These are phyloP conservation scores for Alternaria incomplexa DNA, from an alignment of 2,329 filamentous ascomycete species.

Conservation along the genomic window DNA sequence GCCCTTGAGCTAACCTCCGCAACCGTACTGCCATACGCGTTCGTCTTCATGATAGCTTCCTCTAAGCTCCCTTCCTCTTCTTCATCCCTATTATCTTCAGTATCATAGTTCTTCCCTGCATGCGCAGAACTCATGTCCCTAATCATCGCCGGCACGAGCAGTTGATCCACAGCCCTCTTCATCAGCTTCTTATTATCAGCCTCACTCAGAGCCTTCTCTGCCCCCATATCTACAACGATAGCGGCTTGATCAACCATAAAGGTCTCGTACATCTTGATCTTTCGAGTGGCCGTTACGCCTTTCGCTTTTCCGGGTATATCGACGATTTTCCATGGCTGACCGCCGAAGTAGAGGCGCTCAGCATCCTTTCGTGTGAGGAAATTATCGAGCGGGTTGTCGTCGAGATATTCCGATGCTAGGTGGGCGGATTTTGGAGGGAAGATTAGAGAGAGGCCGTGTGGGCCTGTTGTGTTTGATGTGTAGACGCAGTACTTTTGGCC, in stretches of 20 bases:
- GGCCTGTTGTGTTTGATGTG: constrained; percentile 21
- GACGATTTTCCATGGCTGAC: constrained; percentile 20
- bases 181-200: constrained; percentile 11
- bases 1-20: constrained; percentile 15
- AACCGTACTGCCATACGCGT: constrained; percentile 27
- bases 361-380: constrained; percentile 17
- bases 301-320: constrained; percentile 26
- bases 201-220: constrained; percentile 4
- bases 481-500: constrained; percentile 30
- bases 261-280: constrained; percentile 26
- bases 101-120: neutral
- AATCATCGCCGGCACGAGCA: constrained; percentile 16
- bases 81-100: neutral
- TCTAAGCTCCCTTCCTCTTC: constrained; percentile 10
- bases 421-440: constrained; percentile 13
- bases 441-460: constrained; percentile 22
- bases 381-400: constrained; percentile 20
- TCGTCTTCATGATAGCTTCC: constrained; percentile 30
- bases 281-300: constrained; percentile 26
- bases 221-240: constrained; percentile 19
- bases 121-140: constrained; percentile 21
- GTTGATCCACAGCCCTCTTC: constrained; percentile 14
- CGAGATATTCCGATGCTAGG: constrained; percentile 4
- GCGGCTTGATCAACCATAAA: constrained; percentile 34
- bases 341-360: neutral